These are phyloP conservation scores for Parietichytrium sp. DNA, from an alignment of 108 stramenopile genomes.

Conservation along the genomic window DNA sequence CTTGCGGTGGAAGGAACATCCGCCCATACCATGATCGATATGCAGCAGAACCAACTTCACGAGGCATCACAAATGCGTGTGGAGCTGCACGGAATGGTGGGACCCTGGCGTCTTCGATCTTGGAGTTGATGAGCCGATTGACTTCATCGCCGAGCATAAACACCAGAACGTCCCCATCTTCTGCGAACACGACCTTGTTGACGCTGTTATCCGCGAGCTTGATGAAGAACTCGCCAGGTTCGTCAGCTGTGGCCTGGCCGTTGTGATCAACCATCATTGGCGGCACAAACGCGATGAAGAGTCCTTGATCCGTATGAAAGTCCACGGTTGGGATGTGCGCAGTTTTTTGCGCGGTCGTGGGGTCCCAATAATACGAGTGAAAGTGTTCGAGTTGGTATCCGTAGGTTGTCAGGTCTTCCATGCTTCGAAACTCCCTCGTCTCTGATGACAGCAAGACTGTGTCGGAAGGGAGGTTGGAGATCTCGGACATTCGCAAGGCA, in stretches of 20 bases:
- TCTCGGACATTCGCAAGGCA: neutral
- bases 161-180: slow-evolving; percentile 63
- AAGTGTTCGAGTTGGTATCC: slow-evolving; percentile 81
- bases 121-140: slow-evolving; percentile 65
- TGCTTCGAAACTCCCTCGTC: slow-evolving; percentile 10
- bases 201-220: slow-evolving; percentile 53
- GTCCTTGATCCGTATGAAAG: slow-evolving; percentile 73
- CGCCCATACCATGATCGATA: slow-evolving; percentile 78
- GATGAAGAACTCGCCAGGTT: slow-evolving; percentile 53
- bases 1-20: slow-evolving; percentile 75
- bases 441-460: neutral
- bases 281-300: slow-evolving; percentile 74
- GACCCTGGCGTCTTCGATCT: slow-evolving; percentile 10
- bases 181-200: slow-evolving; percentile 60
- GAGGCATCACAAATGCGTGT: slow-evolving; percentile 60
- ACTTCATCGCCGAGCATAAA: slow-evolving; percentile 79
- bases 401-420: slow-evolving; percentile 58
- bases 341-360: neutral
- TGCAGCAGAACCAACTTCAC: neutral
- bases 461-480: neutral
- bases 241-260: slow-evolving; percentile 17
- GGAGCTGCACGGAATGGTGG: slow-evolving; percentile 65
- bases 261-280: slow-evolving; percentile 50
- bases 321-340: slow-evolving; percentile 50
- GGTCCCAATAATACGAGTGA: slow-evolving; percentile 62